Evolutionary conservation across 306 rosid species (phyloP).

Genomic region (Lablab purpureus): DNA sequence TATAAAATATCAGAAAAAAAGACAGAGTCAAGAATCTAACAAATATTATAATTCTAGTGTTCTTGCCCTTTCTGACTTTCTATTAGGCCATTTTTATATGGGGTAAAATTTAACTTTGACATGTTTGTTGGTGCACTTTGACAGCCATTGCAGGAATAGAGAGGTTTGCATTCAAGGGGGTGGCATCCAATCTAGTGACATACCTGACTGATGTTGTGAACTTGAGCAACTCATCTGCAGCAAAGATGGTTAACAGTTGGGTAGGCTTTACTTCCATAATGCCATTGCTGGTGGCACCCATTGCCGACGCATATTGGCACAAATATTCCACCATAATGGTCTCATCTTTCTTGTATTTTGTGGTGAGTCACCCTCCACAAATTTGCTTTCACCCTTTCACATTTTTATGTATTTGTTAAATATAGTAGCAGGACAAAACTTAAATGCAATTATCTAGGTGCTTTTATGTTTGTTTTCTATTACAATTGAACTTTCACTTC

Average conservation of each 20-base stretch:
- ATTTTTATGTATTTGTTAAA: not conserved
- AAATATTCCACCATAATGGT: slow-evolving; percentile 74
- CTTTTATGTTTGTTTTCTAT: not conserved
- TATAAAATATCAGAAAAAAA: not conserved
- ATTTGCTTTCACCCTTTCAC: slow-evolving; percentile 4
- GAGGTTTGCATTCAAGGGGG: slow-evolving; percentile 95
- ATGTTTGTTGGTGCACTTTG: slow-evolving; percentile 23
- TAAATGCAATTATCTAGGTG: not conserved
- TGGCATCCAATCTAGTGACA: slow-evolving; percentile 81
- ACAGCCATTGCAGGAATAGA: slow-evolving; percentile 88
- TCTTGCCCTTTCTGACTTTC: slow-evolving; percentile 7
- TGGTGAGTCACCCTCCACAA: slow-evolving; percentile 63
- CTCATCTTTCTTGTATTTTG: slow-evolving; percentile 74
- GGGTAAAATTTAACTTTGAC: not conserved
- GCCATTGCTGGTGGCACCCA: slow-evolving; percentile 86
- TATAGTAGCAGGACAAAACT: not conserved
- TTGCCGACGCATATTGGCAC: slow-evolving; percentile 85
- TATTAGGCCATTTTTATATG: not conserved
- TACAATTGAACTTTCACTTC: not conserved
- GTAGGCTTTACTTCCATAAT: slow-evolving; percentile 87
- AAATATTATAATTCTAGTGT: not conserved
- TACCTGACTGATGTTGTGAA: slow-evolving; percentile 84
- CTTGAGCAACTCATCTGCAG: slow-evolving; percentile 91
- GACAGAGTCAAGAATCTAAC: slow-evolving; percentile 12
- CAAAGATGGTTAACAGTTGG: slow-evolving; percentile 87